phyloP scores from a whole-genome alignment of 257 asterid genomes.

The Eucommia ulmoides region DNA sequence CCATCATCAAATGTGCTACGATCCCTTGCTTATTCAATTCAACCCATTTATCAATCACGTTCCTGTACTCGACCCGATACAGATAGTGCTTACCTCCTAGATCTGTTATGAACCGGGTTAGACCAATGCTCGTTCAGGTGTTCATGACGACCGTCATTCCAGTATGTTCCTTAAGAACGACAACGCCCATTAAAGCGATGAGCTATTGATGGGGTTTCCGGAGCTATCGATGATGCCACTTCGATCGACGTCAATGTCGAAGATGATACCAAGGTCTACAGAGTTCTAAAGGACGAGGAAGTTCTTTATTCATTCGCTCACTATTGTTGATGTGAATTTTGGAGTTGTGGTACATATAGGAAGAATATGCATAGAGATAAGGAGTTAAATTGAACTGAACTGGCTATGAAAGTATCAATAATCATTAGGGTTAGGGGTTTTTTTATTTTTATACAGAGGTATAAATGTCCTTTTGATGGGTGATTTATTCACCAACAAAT shows the following conservation, averaged over 20 bases:
- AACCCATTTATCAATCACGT: slow-evolving; percentile 82
- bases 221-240: slow-evolving; percentile 70
- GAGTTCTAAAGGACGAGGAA: too few relatives aligned
- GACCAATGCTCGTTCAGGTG: slow-evolving; percentile 71
- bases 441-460: too few relatives aligned
- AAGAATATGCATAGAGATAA: too few relatives aligned
- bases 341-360: too few relatives aligned
- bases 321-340: too few relatives aligned
- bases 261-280: slow-evolving; percentile 81
- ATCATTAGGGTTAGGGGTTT: too few relatives aligned
- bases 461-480: too few relatives aligned
- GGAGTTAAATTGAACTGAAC: too few relatives aligned
- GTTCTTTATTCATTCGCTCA: too few relatives aligned
- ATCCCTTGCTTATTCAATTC: slow-evolving; percentile 53
- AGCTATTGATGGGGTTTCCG: slow-evolving; percentile 73
- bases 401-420: too few relatives aligned
- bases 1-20: slow-evolving; percentile 92
- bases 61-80: slow-evolving; percentile 76
- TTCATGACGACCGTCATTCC: slow-evolving; percentile 66
- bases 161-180: slow-evolving; percentile 70
- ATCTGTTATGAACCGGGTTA: slow-evolving; percentile 41
- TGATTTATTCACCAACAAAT: too few relatives aligned
- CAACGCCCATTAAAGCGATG: slow-evolving; percentile 72
- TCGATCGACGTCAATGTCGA: slow-evolving; percentile 85
- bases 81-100: slow-evolving; percentile 70